A percentile compares a stretch with the other conserved stretches of the same genome.
Conservation (phyloP, 805 yeast genomes). For the Spencermartinsiella europaea region DNA sequence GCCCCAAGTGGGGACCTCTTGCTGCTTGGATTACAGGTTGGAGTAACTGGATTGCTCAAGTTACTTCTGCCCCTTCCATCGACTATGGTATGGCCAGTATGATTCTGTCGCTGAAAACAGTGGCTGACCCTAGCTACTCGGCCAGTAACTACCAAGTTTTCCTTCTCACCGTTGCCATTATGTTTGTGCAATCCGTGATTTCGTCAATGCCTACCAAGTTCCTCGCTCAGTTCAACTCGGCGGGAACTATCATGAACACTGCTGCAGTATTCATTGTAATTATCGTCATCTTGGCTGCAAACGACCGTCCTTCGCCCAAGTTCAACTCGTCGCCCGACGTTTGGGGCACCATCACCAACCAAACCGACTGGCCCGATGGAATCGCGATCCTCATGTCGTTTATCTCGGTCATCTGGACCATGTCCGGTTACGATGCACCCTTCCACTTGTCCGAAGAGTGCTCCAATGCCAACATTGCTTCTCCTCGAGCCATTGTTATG, state of each 20-base stretch:
- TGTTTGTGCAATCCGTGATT: slow-evolving; percentile 42
- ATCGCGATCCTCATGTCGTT: slow-evolving; percentile 49
- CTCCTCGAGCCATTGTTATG: slow-evolving; percentile 62
- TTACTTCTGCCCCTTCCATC: slow-evolving; percentile 58
- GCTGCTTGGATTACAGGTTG: slow-evolving; percentile 61
- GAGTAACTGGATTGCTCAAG: slow-evolving; percentile 60
- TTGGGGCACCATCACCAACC: slow-evolving; percentile 49
- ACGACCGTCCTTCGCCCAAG: slow-evolving; percentile 37
- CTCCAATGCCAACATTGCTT: slow-evolving; percentile 55
- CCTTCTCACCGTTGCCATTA: slow-evolving; percentile 49
- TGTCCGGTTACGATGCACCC: slow-evolving; percentile 73
- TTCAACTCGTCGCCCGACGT: slow-evolving; percentile 47
- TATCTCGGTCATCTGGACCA: slow-evolving; percentile 41
- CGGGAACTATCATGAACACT: slow-evolving; percentile 47
- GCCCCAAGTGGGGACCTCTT: slow-evolving; percentile 47
- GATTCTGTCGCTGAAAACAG: slow-evolving; percentile 48
- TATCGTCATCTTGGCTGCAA: slow-evolving; percentile 48
- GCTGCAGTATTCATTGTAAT: slow-evolving; percentile 47
- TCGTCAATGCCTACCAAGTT: slow-evolving; percentile 51
- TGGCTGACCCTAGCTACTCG: slow-evolving; percentile 36
- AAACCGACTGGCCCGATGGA: slow-evolving; percentile 62
- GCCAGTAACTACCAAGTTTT: slow-evolving; percentile 48
- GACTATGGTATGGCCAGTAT: slow-evolving; percentile 52
- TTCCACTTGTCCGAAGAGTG: slow-evolving; percentile 74
- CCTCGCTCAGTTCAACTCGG: slow-evolving; percentile 47